These are phyloP conservation scores for Globisporangium parvum DNA, from an alignment of 352 stramenopile genomes.

Conservation along the genomic window DNA sequence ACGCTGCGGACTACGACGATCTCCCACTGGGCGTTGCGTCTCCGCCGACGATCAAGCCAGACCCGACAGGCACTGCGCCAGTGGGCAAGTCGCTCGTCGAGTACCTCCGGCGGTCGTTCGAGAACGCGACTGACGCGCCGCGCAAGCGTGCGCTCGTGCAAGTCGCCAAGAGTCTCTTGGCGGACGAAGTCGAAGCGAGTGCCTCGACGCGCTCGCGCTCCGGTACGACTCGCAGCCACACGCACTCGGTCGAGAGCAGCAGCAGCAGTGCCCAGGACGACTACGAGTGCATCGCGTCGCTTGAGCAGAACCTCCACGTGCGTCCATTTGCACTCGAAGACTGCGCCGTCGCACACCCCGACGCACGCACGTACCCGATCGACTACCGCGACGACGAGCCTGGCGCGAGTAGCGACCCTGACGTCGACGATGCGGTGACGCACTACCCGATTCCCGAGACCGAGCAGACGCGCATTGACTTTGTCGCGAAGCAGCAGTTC, in stretches of 20 bases:
- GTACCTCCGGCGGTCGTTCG: conserved; percentile 33
- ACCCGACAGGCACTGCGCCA: conserved; percentile 15
- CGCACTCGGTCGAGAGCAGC: not conserved
- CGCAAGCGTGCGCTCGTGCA: conserved; percentile 31
- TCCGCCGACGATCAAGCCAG: conserved; percentile 19
- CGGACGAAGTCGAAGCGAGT: conserved; percentile 16
- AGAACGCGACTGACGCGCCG: conserved; percentile 15
- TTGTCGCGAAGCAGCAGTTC: conserved; percentile 17
- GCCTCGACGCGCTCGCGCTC: not conserved
- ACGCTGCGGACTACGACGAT: conserved; percentile 47
- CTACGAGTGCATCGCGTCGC: conserved; percentile 14
- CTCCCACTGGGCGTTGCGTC: conserved; percentile 19
- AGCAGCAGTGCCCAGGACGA: conserved; percentile 5
- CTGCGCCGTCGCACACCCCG: conserved; percentile 21
- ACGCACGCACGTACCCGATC: conserved; percentile 28
- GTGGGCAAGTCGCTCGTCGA: conserved; percentile 27
- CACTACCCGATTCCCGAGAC: conserved; percentile 23
- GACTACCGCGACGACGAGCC: conserved; percentile 19
- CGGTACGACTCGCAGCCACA: conserved; percentile 3
- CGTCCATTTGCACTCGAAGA: conserved; percentile 17
- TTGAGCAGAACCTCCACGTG: conserved; percentile 18
- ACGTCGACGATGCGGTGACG: conserved; percentile 12
- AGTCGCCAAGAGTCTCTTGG: conserved; percentile 48
- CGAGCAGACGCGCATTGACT: conserved; percentile 27
- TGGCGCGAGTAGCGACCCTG: conserved; percentile 12